Base-by-base conservation (phyloP, 2,329 filamentous ascomycete genomes). In the Xenosphaeropsis pyriputrescens region DNA sequence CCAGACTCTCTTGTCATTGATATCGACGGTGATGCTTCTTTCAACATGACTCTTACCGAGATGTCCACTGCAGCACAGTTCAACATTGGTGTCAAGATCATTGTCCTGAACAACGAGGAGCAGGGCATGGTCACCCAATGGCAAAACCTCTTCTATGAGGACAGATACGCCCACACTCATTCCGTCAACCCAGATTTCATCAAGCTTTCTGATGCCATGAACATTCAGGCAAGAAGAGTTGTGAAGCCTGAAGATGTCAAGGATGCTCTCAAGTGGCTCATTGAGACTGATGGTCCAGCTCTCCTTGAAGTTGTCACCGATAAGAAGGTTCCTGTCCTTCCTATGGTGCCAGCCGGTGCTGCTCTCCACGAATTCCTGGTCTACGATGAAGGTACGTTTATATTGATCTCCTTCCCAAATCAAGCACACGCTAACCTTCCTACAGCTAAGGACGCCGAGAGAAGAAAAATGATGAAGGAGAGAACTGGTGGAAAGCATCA, bases 121-220 rank as follows among this genome's bases (percentile, higher is more conserved):
- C 89, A 95, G 63, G 89, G 89, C 38, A 96, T 96, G 89, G 88
- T 96, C 32, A 95, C 88, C 1, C 89, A 95, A 64, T 96, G 89
- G 89, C 89, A 96, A 63, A 88, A 85, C 51, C 75, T 96, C 47
- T 96, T 96, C 65, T 96, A 93, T 65, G 82, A 94, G 59, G 86
- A 95, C 56, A 78, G 89, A 50, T 96, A 78, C 51, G 72, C 85
- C 29, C 88, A 94, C 59, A 95, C 89, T 0, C 89, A 96, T 59
- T 88, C 94, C 64, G 70, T 75, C 56, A 96, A 96, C 61, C 86
- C 89, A n/a, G 78, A 95, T 57, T 96, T 96, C 57, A 83, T 89
- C 62, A 94, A 91, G 66, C 68, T 96, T 34, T 76, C 85, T 26
- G 84, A 95, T 46, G 79, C 89, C 16, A 96, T 96, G 89, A 77